A percentile compares a stretch with the other conserved stretches of the same genome.
These are phyloP conservation scores for Daedaleopsis nitida DNA, from an alignment of 768 basidiomycete genomes.

Conservation along the genomic window DNA sequence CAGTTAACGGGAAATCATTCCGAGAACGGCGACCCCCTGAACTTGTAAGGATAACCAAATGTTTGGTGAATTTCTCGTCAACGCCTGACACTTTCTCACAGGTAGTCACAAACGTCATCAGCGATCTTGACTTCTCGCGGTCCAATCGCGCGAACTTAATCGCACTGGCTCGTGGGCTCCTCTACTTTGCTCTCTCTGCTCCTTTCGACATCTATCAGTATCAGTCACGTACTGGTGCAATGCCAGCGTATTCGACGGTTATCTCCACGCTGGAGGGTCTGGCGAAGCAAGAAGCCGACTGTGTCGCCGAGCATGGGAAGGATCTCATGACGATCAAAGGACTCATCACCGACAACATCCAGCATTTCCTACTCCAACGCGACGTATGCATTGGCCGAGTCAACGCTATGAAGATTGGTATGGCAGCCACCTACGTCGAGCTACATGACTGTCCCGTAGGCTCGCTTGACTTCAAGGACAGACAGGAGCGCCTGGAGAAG, in stretches of 20 bases:
- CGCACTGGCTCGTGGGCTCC: neutral
- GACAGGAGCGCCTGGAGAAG: constrained; percentile 1
- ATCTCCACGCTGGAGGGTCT: neutral
- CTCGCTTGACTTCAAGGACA: constrained; percentile 27
- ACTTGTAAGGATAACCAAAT: neutral
- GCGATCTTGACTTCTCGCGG: neutral
- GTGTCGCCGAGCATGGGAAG: neutral
- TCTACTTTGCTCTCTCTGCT: neutral
- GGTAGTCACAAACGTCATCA: neutral
- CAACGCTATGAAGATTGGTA: constrained; percentile 34
- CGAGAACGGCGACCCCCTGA: neutral
- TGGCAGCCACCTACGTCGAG: constrained; percentile 29
- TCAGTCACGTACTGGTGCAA: neutral
- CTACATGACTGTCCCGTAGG: constrained; percentile 9
- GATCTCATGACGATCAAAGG: too few relatives aligned
- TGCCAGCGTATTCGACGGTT: neutral
- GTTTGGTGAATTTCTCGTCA: neutral
- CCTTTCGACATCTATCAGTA: neutral
- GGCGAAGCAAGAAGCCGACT: neutral
- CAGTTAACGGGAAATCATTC: too few relatives aligned
- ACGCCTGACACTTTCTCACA: too few relatives aligned
- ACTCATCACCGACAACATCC: neutral
- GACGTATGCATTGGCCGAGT: neutral
- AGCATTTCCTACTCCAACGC: neutral
- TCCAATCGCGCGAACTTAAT: neutral